These are phyloP conservation scores for Ceratobasidium sp. DNA, from an alignment of 1,284 basidiomycete species.

Conservation along the genomic window DNA sequence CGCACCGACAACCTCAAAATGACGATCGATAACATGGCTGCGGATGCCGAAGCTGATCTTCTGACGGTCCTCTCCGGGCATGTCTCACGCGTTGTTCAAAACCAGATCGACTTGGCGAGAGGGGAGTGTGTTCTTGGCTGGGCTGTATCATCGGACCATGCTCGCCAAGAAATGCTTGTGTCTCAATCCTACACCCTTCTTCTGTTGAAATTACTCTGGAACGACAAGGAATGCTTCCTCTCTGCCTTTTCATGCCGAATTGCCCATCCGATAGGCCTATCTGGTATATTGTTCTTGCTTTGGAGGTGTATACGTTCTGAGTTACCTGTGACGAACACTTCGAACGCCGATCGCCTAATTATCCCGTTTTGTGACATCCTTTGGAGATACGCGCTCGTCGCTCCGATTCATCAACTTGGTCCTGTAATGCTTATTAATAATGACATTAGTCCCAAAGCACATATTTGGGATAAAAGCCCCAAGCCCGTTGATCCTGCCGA, in stretches of 20 bases:
- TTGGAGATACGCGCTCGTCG: conserved; percentile 6
- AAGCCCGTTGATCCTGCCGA: not conserved
- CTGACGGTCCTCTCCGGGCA: not conserved
- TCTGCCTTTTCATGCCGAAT: not conserved
- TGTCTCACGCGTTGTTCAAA: not conserved
- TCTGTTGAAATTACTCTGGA: not conserved
- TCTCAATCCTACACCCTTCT: no score
- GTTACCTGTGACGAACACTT: no score
- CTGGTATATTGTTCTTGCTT: not conserved
- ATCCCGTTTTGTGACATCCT: conserved; percentile 4
- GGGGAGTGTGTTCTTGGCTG: not conserved
- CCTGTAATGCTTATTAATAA: conserved; percentile 1
- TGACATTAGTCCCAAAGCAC: not conserved
- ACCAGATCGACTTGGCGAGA: not conserved
- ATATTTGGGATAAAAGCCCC: not conserved
- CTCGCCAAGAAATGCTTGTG: not conserved
- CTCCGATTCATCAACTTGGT: not conserved
- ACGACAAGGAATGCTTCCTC: not conserved
- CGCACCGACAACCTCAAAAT: not conserved
- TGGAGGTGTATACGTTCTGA: not conserved
- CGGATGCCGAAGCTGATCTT: not conserved
- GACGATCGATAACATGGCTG: not conserved
- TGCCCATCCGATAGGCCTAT: not conserved
- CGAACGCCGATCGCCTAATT: not conserved
- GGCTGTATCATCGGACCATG: not conserved